phyloP scores from a whole-genome alignment of 1,284 basidiomycete genomes.

The Malassezia furfur region DNA sequence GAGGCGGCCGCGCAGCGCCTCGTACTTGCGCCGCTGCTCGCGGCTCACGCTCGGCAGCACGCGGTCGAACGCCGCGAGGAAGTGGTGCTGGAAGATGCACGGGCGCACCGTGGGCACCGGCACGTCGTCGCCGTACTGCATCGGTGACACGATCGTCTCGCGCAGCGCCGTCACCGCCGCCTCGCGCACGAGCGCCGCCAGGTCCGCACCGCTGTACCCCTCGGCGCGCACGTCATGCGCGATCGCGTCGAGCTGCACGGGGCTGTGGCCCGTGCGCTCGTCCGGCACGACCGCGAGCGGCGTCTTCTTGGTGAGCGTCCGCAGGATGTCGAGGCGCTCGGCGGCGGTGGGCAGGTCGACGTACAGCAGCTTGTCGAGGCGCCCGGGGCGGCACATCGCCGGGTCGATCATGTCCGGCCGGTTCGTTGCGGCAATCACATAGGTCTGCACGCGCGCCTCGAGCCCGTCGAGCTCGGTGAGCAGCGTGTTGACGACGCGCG shows the following conservation, averaged over 20 bases:
- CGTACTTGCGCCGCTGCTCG: slow-evolving; percentile 17
- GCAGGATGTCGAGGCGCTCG: slow-evolving; percentile 72
- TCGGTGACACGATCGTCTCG: slow-evolving; percentile 46
- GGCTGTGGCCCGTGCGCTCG: slow-evolving; percentile 50
- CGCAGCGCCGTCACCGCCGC: slow-evolving; percentile 76
- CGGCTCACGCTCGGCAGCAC: slow-evolving; percentile 16
- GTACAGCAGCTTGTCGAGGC: slow-evolving; percentile 90
- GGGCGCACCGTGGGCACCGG: not conserved
- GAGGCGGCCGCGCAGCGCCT: slow-evolving; percentile 10
- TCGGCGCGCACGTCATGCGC: slow-evolving; percentile 30
- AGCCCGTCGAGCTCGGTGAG: slow-evolving; percentile 92
- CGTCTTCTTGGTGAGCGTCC: slow-evolving; percentile 58
- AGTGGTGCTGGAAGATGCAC: slow-evolving; percentile 13
- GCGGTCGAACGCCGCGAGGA: slow-evolving; percentile 12
- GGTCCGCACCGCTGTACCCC: slow-evolving; percentile 43
- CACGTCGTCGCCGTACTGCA: slow-evolving; percentile 9
- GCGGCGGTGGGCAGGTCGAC: slow-evolving; percentile 72
- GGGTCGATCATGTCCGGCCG: slow-evolving; percentile 99
- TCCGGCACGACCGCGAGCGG: slow-evolving; percentile 56
- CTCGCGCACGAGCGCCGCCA: slow-evolving; percentile 51
- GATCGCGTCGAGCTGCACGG: slow-evolving; percentile 28
- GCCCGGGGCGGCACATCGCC: slow-evolving; percentile 91
- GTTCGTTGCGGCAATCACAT: slow-evolving; percentile 93
- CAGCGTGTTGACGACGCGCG: slow-evolving; percentile 93
- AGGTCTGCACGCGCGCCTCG: slow-evolving; percentile 73